phyloP scores from a whole-genome alignment of 2,329 filamentous ascomycete genomes.

The Teratosphaeriaceae sp. region DNA sequence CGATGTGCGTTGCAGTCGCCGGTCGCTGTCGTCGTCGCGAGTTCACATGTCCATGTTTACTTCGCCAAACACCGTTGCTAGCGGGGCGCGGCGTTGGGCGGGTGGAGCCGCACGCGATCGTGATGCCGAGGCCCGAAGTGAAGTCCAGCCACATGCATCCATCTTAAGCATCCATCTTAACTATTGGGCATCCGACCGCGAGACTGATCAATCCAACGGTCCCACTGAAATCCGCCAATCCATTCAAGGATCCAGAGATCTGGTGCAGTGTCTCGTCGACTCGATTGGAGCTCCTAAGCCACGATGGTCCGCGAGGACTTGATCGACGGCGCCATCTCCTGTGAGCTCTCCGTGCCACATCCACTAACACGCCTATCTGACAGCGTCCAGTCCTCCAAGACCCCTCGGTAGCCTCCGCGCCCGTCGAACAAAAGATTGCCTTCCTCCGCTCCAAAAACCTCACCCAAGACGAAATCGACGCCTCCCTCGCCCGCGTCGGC shows the following conservation, averaged over 20 bases:
- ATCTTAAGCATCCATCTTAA: no score
- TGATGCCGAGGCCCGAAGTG: conserved; percentile 3
- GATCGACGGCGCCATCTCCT: conserved; percentile 61
- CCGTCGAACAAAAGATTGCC: conserved; percentile 86
- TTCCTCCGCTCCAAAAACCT: conserved; percentile 97
- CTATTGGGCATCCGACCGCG: neutral
- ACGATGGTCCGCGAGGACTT: conserved; percentile 73
- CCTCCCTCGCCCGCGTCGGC: conserved; percentile 69
- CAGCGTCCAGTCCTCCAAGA: conserved; percentile 65
- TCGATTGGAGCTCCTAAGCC: no score
- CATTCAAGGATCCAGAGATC: no score
- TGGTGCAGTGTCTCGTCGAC: no score
- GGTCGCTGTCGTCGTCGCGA: neutral
- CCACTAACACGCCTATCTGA: neutral
- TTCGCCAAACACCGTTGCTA: conserved; percentile 1
- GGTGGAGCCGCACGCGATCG: neutral
- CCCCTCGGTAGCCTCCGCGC: conserved; percentile 79
- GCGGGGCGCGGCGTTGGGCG: neutral
- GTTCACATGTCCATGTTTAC: neutral
- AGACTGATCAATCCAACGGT: no score
- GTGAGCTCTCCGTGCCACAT: conserved; percentile 27
- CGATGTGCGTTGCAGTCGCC: neutral
- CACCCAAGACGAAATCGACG: conserved; percentile 89
- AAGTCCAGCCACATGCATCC: no score
- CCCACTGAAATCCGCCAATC: no score